Conservation (phyloP, 2,329 filamentous ascomycete species). For the Capronia coronata region DNA sequence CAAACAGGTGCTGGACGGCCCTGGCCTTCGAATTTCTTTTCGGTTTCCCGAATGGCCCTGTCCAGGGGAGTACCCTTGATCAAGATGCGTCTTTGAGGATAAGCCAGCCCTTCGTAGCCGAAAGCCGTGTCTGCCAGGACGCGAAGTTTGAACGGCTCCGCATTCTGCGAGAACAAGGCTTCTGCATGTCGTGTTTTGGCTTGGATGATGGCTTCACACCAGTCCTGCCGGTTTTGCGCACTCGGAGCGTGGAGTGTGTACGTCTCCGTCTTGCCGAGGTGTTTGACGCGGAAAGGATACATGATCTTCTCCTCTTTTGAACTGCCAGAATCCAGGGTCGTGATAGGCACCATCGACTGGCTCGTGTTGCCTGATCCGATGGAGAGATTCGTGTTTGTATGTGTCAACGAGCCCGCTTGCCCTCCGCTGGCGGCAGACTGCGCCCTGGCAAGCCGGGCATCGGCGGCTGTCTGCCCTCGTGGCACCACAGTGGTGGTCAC, state of each 20-base stretch:
- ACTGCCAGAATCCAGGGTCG: conserved; percentile 42
- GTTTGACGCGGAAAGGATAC: conserved; percentile 93
- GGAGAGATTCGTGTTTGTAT: conserved; percentile 63
- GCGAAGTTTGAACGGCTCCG: conserved; percentile 85
- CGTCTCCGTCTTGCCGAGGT: conserved; percentile 77
- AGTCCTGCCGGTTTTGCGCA: conserved; percentile 68
- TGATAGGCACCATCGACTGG: conserved; percentile 43
- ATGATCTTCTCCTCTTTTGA: conserved; percentile 72
- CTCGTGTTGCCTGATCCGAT: conserved; percentile 50
- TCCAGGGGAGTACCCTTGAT: conserved; percentile 90
- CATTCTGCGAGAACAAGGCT: conserved; percentile 82
- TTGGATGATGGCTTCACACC: conserved; percentile 89
- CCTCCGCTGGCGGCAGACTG: conserved; percentile 46
- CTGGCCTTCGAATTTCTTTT: conserved; percentile 59
- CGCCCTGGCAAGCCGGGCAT: conserved; percentile 49
- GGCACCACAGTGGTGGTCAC: conserved; percentile 55
- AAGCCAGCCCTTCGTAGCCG: conserved; percentile 59
- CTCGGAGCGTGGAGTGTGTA: conserved; percentile 85
- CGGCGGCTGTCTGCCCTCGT: conserved; percentile 32
- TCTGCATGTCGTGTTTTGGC: conserved; percentile 92
- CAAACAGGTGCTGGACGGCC: conserved; percentile 73
- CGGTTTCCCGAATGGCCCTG: conserved; percentile 81
- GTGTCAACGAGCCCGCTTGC: conserved; percentile 48
- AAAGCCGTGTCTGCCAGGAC: conserved; percentile 93
- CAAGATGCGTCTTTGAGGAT: conserved; percentile 53